Evolutionary conservation across 352 stramenopile genomes (phyloP).

Genomic region (Pythium chondricola): DNA sequence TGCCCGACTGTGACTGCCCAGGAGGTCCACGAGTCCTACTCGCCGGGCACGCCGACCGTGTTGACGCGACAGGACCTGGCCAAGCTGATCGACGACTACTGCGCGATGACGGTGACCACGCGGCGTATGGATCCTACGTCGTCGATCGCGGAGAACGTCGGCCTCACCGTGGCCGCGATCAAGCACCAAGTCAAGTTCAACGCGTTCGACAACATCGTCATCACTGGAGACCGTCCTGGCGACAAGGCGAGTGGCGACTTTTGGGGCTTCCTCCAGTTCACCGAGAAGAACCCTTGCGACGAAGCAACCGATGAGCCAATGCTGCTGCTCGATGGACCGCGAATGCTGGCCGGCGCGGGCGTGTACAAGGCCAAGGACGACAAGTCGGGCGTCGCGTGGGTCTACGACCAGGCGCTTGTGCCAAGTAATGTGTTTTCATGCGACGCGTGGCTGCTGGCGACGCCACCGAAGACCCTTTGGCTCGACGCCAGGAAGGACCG

Average conservation of each 20-base stretch:
- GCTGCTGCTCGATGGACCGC: conserved; percentile 36
- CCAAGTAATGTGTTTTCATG: conserved; percentile 69
- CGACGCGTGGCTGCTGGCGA: conserved; percentile 65
- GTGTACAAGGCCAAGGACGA: conserved; percentile 38
- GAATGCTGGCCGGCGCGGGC: conserved; percentile 39
- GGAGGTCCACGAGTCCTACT: conserved; percentile 46
- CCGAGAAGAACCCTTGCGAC: conserved; percentile 58
- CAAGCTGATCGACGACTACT: conserved; percentile 58
- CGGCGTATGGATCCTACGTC: conserved; percentile 31
- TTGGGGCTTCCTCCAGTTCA: conserved; percentile 43
- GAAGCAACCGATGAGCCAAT: conserved; percentile 27
- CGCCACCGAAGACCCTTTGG: conserved; percentile 55
- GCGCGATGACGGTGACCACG: conserved; percentile 45
- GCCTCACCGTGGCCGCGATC: conserved; percentile 45
- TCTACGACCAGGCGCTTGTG: conserved; percentile 60
- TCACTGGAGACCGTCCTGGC: no score
- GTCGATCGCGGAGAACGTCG: conserved; percentile 47
- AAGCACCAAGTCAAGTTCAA: conserved; percentile 71
- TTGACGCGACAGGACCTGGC: conserved; percentile 48
- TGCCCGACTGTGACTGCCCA: conserved; percentile 19
- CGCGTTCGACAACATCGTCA: conserved; percentile 66
- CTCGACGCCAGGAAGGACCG: conserved; percentile 39
- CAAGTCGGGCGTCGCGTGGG: conserved; percentile 37
- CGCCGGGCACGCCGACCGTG: conserved; percentile 50
- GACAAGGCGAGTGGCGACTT: conserved; percentile 52